Base-by-base conservation (phyloP, 176 grass and related monocot species). In the Avena atlantica region DNA sequence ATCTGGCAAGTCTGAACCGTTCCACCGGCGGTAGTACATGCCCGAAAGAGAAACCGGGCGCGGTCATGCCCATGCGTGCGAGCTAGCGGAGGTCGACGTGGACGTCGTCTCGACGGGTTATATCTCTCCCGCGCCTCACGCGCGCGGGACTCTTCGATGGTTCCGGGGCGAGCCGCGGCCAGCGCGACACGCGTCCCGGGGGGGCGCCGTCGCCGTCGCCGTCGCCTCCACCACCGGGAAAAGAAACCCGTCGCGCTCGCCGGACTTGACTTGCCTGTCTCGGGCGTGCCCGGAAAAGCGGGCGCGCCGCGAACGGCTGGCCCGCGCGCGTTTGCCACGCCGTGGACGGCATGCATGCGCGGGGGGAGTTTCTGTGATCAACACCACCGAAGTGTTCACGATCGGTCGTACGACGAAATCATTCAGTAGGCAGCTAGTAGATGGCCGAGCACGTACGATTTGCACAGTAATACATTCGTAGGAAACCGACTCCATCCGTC, bases 211-310 rank as follows among this genome's bases (percentile, higher is more conserved):
- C 87, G 56, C 56, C 57, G 68, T 27, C 14, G 69, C 49, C 6
- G 7, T 6, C 66, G 12, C 57, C n/a, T 8, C 24, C 49, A 37
- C 20, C 6, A 55, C 57, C 57, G 68, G 37, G 68, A 45, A 42
- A 71, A 44, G 68, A 45, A 72, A 45, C 19, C 40, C 71, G 71
- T 75, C 73, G 73, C 44, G 13, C 78, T 52, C 67, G 14, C 78
- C 50, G 31, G 84, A 40, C 45, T 45, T 87, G 84, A 87, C 79
- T 78, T 77, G 83, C 62, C 71, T 20, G 31, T 57, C 74, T 48
- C 81, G 81, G 81, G 48, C 12, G 79, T 3, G 48, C 49, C 47
- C 15, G 80, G 21, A 13, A 23, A 14, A 12, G 11, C n/a, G 6
- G 71, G 45, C 71, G 12, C 11, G 61, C 23, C 62, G 23, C 61